Percentiles rank a stretch among this genome's conserved stretches.
Evolutionary conservation across 2,329 filamentous ascomycete species (phyloP).

Genomic region (Botrytis hyacinthi): DNA sequence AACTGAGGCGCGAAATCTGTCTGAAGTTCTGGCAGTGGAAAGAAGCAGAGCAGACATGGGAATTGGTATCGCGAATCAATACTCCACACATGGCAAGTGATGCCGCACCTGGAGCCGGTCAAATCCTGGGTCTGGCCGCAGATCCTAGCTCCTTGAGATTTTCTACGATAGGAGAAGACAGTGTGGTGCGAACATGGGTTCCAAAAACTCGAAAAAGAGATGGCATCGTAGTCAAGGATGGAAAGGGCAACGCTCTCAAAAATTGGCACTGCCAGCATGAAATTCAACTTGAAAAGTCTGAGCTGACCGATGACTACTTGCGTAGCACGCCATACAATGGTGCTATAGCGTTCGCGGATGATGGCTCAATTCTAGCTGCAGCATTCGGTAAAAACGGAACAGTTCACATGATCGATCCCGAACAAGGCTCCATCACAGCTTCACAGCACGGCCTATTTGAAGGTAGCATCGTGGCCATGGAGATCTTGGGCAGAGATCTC

Average conservation of each 20-base stretch:
- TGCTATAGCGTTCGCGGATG: conserved; percentile 74
- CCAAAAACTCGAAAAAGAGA: conserved; percentile 67
- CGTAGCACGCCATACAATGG: conserved; percentile 45
- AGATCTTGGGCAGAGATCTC: conserved; percentile 70
- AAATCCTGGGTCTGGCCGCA: conserved; percentile 70
- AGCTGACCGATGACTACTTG: conserved; percentile 37
- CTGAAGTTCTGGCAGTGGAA: conserved; percentile 87
- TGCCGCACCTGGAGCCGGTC: conserved; percentile 49
- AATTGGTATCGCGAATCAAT: conserved; percentile 79
- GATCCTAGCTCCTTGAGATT: conserved; percentile 71
- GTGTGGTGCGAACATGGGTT: conserved; percentile 76
- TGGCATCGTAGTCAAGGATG: conserved; percentile 62
- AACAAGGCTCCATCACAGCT: conserved; percentile 63
- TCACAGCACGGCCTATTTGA: conserved; percentile 67
- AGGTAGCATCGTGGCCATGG: conserved; percentile 63
- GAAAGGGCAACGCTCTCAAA: conserved; percentile 57
- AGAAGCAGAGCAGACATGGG: conserved; percentile 57
- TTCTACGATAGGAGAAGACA: conserved; percentile 81
- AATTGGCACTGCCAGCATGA: conserved; percentile 71
- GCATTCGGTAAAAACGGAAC: conserved; percentile 58
- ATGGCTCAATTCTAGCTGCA: conserved; percentile 79
- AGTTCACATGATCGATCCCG: conserved; percentile 74
- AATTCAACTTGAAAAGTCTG: conserved; percentile 47
- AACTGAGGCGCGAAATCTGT: conserved; percentile 66
- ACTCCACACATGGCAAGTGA: conserved; percentile 66